phyloP scores from a whole-genome alignment of 805 yeast genomes.

The Barnettozyma siamensis region DNA sequence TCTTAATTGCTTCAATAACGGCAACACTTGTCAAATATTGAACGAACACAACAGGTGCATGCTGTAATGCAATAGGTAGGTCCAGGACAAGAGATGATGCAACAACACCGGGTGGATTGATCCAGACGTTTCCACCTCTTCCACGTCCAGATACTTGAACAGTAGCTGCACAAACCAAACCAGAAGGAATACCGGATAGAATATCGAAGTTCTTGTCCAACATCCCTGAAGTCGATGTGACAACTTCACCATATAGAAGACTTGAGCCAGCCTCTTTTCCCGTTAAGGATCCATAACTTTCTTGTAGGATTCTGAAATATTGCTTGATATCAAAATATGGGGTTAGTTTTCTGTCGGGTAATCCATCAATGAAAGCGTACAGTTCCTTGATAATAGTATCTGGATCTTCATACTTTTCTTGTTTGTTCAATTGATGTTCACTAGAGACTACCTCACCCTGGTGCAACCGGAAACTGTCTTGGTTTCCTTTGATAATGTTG shows the following conservation, averaged over 20 bases:
- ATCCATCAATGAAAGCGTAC: constrained; percentile 35
- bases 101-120: constrained; percentile 87
- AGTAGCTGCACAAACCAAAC: constrained; percentile 62
- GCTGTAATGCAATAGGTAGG: constrained; percentile 37
- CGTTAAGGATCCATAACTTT: constrained; percentile 27
- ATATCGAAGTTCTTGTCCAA: constrained; percentile 66
- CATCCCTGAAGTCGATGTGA: constrained; percentile 79
- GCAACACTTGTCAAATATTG: constrained; percentile 87
- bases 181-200: constrained; percentile 59
- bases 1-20: constrained; percentile 65
- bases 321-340: constrained; percentile 65
- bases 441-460: constrained; percentile 28
- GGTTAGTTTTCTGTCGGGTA: constrained; percentile 50
- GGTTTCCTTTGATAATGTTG: constrained; percentile 42
- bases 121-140: constrained; percentile 92
- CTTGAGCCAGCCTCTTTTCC: constrained; percentile 49
- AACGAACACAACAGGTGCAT: constrained; percentile 68
- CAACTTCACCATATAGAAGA: constrained; percentile 77
- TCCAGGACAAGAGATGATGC: constrained; percentile 72
- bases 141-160: constrained; percentile 91
- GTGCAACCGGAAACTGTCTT: constrained; percentile 52
- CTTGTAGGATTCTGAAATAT: constrained; percentile 44
- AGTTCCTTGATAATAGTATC: constrained; percentile 52
- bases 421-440: constrained; percentile 22
- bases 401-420: constrained; percentile 44